Evolutionary conservation across 495 filamentous ascomycete species (phyloP).

Genomic region (Penicillium paradoxum): DNA sequence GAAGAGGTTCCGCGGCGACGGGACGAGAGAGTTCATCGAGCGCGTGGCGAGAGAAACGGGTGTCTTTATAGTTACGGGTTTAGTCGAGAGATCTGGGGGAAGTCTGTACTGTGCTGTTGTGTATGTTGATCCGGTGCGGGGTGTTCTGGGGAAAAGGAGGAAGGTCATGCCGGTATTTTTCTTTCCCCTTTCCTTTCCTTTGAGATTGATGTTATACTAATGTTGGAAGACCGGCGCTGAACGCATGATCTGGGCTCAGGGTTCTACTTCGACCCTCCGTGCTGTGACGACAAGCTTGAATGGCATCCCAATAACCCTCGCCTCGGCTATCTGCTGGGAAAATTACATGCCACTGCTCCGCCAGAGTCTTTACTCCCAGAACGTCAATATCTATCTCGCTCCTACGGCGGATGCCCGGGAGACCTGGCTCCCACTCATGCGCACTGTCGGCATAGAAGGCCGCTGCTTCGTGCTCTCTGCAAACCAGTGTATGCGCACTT

Average conservation of each 20-base stretch:
- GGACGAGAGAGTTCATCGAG: conserved; percentile 78
- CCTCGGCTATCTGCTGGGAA: conserved; percentile 93
- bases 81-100: conserved; percentile 76
- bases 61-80: conserved; percentile 72
- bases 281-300: conserved; percentile 78
- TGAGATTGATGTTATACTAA: background rate
- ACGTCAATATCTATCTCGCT: conserved; percentile 88
- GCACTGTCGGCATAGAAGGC: conserved; percentile 75
- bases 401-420: conserved; percentile 85
- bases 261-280: conserved; percentile 71
- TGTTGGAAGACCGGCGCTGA: conserved; percentile 64
- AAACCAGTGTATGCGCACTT: conserved; percentile 70
- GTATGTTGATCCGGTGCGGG: conserved; percentile 71
- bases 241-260: conserved; percentile 85
- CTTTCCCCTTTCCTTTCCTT: background rate
- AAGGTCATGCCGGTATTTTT: conserved; percentile 84
- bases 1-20: conserved; percentile 63
- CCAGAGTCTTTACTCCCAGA: conserved; percentile 78
- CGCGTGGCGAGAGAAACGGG: conserved; percentile 65
- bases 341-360: conserved; percentile 91
- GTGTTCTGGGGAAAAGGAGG: conserved; percentile 77
- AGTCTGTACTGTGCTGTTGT: conserved; percentile 80
- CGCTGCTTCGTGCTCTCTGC: conserved; percentile 81
- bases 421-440: conserved; percentile 78
- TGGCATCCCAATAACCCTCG: conserved; percentile 71